Conservation (phyloP, 345 rosid genomes). For the Eutrema heterophyllum region DNA sequence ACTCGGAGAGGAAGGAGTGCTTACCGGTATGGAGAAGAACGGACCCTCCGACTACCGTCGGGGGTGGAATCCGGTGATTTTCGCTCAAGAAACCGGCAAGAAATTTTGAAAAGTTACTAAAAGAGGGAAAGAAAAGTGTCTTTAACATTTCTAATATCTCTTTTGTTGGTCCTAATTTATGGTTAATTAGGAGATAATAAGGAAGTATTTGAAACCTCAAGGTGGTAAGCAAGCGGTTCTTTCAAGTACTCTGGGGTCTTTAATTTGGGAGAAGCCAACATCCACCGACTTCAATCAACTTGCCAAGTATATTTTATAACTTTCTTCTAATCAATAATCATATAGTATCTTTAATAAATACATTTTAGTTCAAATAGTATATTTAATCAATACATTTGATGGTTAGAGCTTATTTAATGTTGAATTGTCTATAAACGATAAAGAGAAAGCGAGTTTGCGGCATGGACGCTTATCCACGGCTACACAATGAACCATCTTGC, state of each 20-base stretch:
- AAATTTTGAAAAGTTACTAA: no score
- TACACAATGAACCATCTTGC: conserved; percentile 90
- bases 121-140: no score
- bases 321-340: neutral
- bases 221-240: conserved; percentile 61
- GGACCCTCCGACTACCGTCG: no score
- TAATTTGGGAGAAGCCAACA: conserved; percentile 79
- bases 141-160: neutral
- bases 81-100: no score
- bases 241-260: conserved; percentile 71
- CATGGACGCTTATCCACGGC: conserved; percentile 90
- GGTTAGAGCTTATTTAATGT: neutral
- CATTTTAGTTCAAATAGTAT: neutral
- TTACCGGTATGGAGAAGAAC: no score
- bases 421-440: neutral
- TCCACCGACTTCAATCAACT: conserved; percentile 66
- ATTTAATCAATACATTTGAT: neutral
- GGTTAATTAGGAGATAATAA: conserved; percentile 58
- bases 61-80: no score
- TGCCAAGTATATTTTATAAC: conserved; percentile 46
- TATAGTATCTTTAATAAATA: neutral
- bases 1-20: no score
- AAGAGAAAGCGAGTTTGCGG: conserved; percentile 93
- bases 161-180: conserved; percentile 5
- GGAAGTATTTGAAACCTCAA: conserved; percentile 52